phyloP scores from a whole-genome alignment of 345 rosid genomes.

The Aegle marmelos region DNA sequence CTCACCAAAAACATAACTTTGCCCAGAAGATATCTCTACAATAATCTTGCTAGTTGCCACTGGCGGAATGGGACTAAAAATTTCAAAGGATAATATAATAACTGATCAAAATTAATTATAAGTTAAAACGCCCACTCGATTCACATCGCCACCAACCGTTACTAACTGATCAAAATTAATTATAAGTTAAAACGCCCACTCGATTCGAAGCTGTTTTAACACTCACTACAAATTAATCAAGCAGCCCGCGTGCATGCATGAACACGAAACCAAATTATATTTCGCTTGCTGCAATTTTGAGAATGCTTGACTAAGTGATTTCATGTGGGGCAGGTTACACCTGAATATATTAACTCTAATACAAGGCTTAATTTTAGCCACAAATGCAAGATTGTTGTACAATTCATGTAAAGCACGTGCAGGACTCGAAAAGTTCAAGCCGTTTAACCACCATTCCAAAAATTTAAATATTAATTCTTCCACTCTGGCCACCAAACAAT shows the following conservation, averaged over 20 bases:
- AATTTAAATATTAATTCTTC: background rate
- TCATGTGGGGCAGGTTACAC: background rate
- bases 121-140: background rate
- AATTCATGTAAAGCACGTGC: background rate
- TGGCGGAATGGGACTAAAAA: background rate
- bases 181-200: background rate
- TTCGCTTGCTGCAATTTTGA: background rate
- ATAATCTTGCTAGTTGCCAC: background rate
- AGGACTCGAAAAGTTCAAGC: background rate
- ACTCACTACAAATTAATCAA: background rate
- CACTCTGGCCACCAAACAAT: slow-evolving; percentile 3
- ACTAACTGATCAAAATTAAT: slow-evolving; percentile 1
- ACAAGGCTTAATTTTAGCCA: background rate
- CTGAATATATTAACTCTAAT: too few relatives aligned
- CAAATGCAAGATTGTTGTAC: background rate
- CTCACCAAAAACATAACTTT: slow-evolving; percentile 19
- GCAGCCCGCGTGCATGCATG: background rate
- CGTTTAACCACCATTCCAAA: slow-evolving; percentile 6
- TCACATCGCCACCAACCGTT: slow-evolving; percentile 13
- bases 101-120: background rate
- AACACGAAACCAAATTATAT: background rate
- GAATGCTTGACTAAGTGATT: background rate
- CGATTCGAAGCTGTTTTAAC: background rate
- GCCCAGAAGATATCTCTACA: slow-evolving; percentile 16
- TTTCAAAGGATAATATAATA: background rate